Evolutionary conservation across 768 basidiomycete genomes (phyloP).

Genomic region (Mycena sanguinolenta): DNA sequence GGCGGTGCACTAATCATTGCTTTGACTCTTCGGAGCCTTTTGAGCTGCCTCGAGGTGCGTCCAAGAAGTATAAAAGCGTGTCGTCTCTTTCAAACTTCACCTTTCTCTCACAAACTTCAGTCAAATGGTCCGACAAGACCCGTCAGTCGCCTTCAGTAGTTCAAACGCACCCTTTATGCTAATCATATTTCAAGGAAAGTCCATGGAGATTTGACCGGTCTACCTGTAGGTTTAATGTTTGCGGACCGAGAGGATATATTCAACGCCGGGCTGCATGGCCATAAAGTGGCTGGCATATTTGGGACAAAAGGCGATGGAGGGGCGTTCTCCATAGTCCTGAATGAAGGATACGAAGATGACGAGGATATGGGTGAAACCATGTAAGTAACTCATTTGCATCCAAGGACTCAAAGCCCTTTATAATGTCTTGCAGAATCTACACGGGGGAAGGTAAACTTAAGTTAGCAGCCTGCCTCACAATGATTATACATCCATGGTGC

Average conservation of each 20-base stretch:
- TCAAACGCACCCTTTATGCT: neutral
- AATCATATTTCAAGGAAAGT: neutral
- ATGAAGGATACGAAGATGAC: conserved; percentile 34
- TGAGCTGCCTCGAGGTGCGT: neutral
- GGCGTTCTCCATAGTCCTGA: conserved; percentile 37
- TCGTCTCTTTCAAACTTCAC: neutral
- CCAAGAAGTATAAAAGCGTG: neutral
- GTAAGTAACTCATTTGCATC: neutral
- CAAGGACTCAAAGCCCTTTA: neutral
- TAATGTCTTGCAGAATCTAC: conserved; percentile 24
- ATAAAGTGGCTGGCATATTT: conserved; percentile 25
- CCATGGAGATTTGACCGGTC: conserved; percentile 13
- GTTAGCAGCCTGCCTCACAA: neutral
- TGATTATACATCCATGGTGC: neutral
- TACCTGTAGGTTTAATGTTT: conserved; percentile 31
- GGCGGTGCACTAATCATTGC: conserved; percentile 4
- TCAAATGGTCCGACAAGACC: conserved; percentile 24
- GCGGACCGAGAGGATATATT: conserved; percentile 28
- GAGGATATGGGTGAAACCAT: conserved; percentile 30
- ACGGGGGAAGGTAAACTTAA: conserved; percentile 34
- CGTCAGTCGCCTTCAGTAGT: conserved; percentile 8
- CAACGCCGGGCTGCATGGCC: conserved; percentile 28
- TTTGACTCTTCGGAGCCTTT: neutral
- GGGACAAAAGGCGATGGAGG: conserved; percentile 23
- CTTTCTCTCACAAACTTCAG: neutral